Percentiles rank a stretch among this genome's conserved stretches.
phyloP scores from a whole-genome alignment of 305 asterid species.

The Withania somnifera region DNA sequence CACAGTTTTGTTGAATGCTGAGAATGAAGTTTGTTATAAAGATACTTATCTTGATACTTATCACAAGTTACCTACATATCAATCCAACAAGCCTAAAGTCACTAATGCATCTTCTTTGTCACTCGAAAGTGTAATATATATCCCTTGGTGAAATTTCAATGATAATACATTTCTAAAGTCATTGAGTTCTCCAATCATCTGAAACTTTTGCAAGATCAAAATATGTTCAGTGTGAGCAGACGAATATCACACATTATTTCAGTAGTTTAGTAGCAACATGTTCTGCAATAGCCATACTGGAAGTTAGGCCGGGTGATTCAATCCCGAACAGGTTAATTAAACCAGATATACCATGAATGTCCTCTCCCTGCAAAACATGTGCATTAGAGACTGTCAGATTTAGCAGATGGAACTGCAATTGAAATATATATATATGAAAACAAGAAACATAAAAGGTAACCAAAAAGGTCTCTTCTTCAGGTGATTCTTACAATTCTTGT shows the following conservation, averaged over 20 bases:
- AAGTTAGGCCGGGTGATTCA: constrained; percentile 85
- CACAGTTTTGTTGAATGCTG: no score
- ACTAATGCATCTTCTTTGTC: neutral
- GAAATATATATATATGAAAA: neutral
- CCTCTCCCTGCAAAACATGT: constrained; percentile 48
- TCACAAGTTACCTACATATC: no score
- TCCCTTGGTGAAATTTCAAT: neutral
- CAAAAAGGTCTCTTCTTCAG: no score
- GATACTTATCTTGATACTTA: no score
- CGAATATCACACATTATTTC: neutral
- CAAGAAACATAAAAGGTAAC: no score
- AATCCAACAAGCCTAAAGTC: no score
- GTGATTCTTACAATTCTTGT: neutral
- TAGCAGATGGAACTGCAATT: neutral
- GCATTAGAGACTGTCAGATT: neutral
- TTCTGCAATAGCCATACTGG: constrained; percentile 72
- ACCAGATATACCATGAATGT: constrained; percentile 47
- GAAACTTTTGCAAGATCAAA: neutral
- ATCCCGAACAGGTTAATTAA: constrained; percentile 79
- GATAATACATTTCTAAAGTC: neutral
- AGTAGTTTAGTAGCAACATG: constrained; percentile 44
- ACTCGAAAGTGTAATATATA: neutral
- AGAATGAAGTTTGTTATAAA: no score
- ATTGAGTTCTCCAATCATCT: neutral
- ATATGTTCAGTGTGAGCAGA: neutral